These are phyloP conservation scores for Adansonia rubrostipa DNA, from an alignment of 441 rosid genomes.

Conservation along the genomic window DNA sequence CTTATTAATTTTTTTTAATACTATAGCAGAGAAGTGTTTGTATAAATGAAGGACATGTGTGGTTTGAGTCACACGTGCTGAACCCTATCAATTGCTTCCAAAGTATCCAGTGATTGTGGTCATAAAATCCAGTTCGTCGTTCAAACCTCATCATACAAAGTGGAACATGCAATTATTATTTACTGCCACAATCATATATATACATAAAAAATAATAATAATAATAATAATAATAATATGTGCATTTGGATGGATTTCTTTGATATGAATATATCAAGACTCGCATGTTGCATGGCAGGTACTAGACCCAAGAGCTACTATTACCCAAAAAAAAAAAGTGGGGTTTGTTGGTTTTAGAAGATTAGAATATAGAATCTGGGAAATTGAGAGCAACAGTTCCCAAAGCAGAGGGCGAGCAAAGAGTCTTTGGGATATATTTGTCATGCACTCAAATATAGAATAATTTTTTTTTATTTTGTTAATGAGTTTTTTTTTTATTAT, in stretches of 20 bases:
- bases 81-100: conserved; percentile 26
- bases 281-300: background rate
- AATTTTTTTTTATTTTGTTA: background rate
- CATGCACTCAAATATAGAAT: conserved; percentile 28
- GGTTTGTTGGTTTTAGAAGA: conserved; percentile 30
- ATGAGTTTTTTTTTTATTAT: too few relatives aligned
- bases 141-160: conserved; percentile 42
- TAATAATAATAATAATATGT: background rate
- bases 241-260: conserved; percentile 1
- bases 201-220: conserved; percentile 16
- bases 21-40: conserved; percentile 10
- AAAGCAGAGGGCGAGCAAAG: conserved; percentile 30
- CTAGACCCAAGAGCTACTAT: background rate
- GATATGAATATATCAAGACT: background rate
- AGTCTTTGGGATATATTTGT: background rate
- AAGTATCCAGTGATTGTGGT: conserved; percentile 44
- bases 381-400: conserved; percentile 52
- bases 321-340: conserved; percentile 25
- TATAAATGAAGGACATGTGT: conserved; percentile 28
- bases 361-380: conserved; percentile 34
- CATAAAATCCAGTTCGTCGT: conserved; percentile 34
- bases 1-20: background rate
- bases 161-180: conserved; percentile 40
- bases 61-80: conserved; percentile 42
- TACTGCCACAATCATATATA: conserved; percentile 14